A percentile compares a stretch with the other conserved stretches of the same genome.
phyloP scores from a whole-genome alignment of 768 basidiomycete genomes.

The Suillus variegatus region DNA sequence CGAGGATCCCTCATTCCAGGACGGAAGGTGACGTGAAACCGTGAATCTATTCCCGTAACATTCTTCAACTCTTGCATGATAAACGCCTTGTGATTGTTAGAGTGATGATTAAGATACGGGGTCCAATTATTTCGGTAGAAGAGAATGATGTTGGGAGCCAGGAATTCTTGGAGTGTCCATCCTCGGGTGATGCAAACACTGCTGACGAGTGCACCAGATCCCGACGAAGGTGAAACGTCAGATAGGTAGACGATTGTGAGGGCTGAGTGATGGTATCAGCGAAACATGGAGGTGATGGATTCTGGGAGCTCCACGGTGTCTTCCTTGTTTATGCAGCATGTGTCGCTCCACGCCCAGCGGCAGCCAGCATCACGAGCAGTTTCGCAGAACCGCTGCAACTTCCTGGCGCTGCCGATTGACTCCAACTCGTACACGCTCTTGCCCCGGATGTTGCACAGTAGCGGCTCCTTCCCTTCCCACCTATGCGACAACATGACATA shows the following conservation, averaged over 20 bases:
- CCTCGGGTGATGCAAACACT: background rate
- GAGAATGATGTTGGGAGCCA: background rate
- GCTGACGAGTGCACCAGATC: background rate
- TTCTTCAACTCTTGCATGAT: background rate
- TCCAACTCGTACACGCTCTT: background rate
- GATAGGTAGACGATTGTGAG: background rate
- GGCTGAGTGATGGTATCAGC: background rate
- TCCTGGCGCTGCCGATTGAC: background rate
- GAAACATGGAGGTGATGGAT: background rate
- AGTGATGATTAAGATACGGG: background rate
- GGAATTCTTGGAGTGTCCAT: background rate
- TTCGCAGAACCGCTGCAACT: background rate
- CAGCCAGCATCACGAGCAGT: background rate
- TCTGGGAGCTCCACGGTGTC: background rate
- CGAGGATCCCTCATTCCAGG: background rate
- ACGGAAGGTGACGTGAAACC: background rate
- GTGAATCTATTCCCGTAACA: background rate
- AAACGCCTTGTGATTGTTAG: background rate
- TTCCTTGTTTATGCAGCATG: background rate
- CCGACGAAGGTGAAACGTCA: background rate
- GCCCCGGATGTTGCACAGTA: background rate
- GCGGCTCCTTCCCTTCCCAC: background rate
- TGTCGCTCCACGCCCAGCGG: background rate
- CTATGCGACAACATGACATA: background rate
- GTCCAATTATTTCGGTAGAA: background rate